A percentile compares a stretch with the other conserved stretches of the same genome.
phyloP scores from a whole-genome alignment of 345 rosid genomes.

The Citrus mangshanensis region DNA sequence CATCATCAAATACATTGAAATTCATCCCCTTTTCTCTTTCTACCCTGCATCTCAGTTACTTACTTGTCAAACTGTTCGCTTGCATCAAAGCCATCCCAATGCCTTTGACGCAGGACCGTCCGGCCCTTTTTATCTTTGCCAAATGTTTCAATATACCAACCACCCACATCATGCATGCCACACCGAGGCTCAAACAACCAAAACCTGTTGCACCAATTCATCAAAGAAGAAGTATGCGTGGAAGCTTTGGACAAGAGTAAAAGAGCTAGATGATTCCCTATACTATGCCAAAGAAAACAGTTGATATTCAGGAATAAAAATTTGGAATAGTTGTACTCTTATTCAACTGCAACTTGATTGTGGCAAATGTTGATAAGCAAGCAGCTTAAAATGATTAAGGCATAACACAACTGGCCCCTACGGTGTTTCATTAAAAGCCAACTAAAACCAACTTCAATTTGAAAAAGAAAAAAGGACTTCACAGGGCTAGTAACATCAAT shows the following conservation, averaged over 20 bases:
- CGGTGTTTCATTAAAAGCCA: neutral
- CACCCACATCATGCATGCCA: conserved; percentile 82
- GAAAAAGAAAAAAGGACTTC: neutral
- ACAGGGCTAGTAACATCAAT: neutral
- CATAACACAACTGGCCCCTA: neutral
- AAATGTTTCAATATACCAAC: conserved; percentile 96
- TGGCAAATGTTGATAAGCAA: neutral
- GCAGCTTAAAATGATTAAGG: neutral
- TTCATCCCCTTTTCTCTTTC: neutral
- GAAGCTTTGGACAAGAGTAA: neutral
- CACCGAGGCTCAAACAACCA: conserved; percentile 98
- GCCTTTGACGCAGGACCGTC: conserved; percentile 64
- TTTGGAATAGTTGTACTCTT: neutral
- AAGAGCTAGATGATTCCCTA: neutral
- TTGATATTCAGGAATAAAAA: neutral
- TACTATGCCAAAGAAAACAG: neutral
- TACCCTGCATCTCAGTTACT: conserved; percentile 22
- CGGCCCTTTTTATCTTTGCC: conserved; percentile 72
- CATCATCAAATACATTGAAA: neutral
- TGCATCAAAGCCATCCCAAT: conserved; percentile 73
- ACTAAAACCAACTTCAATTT: neutral
- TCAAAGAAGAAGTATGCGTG: neutral
- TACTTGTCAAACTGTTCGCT: conserved; percentile 58
- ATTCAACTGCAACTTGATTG: neutral
- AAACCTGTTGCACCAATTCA: conserved; percentile 49